Base-by-base conservation (phyloP, 352 stramenopile species). In the Phytopythium helicoides region DNA sequence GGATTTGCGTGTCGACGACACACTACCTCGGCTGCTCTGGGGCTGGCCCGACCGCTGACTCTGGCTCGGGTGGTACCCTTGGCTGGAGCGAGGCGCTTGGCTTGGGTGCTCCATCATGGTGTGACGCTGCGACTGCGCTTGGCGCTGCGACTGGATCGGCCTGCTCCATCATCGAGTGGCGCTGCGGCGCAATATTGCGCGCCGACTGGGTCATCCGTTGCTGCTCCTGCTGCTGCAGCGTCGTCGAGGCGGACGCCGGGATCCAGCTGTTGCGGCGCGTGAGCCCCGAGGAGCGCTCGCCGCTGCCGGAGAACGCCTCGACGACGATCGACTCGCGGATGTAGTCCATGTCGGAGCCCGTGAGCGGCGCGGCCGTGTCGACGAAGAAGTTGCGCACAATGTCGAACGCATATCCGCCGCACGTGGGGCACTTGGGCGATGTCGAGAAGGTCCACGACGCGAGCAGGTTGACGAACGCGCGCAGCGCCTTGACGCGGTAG, bases 381-480 rank as follows among this genome's bases (percentile, higher is more conserved):
- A 90, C 47, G 15, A 89, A 68, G 65, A 92, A 92, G 58, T 86
- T 90, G 37, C 80, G 76, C 44, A 92, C 82, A 26, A 89, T 68
- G 15, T 92, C 76, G 45, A 92, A 92, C 10, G 82, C 79, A 53
- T 80, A 89, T 2, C 85, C 85, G 26, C 80, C 85, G 47, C 85
- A 94, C 4, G 81, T 92, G 2, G 85, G 82, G 31, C 85, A 94
- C 59, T 94, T 94, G 49, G 85, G 81, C 46, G 80, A 75, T 50
- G 79, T 87, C 6, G 82, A 92, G 52, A 94, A 94, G 6, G 81
- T 64, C 79, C 84, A 93, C 3, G 78, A 87, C 10, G 82, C 82
- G 41, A 94, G 56, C 56, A 92, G 28, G 47, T 92, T 92, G 21
- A 93, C 61, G 52, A 94, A 94, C n/a, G 81, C 81, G 7, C 85